Evolutionary conservation across 805 yeast genomes (phyloP), one percentile per base, ranked within the genome.

Genomic region (Candida krabiensis): DNA sequence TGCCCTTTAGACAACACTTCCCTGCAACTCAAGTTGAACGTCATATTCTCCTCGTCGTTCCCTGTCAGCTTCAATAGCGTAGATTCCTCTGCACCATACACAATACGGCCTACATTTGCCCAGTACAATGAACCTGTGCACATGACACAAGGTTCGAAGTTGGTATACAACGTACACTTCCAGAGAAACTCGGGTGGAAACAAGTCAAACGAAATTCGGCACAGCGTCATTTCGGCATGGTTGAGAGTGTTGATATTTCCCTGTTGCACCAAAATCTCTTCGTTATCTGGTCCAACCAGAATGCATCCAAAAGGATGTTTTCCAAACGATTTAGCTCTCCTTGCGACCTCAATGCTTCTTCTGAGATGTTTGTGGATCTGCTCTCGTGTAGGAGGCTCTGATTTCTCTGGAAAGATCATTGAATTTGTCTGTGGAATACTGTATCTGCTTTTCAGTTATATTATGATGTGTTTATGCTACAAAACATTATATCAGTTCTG

Each of bases 131-230:
- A 47, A 3, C 61, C 63, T 9, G 57, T 47, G 38, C 63, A 56
- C 61, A 58, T 58, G 16, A 47, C 43, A 33, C 63, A 58, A 3
- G 63, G 61, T 43, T 58, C 63, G 32, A 58, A 57, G 30, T 49
- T 58, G 7, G 63, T 55, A 33, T 55, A 56, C 13, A 58, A 40
- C 4, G 61, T 53, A 37, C 63, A 58, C 26, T 40, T 22, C 61
- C 61, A 58, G 1, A 58, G 43, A 31, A 29, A 53, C 2, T 44
- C 56, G 6, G 53, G 52, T 7, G 53, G 21, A 26, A 35, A 51
- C 31, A 32, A 35, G 9, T 37, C 48, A 34, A 44, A 53, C 8
- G 59, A 58, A 4, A 33, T 19, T 21, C 55, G 34, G 23, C 59
- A 53, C 7, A 56, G 35, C 9, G 58, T 53, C 15, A 48, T 28